Evolutionary conservation across 202 grass and related monocot species (phyloP), one percentile per base, ranked within the genome.

Genomic region (Eragrostis tef): DNA sequence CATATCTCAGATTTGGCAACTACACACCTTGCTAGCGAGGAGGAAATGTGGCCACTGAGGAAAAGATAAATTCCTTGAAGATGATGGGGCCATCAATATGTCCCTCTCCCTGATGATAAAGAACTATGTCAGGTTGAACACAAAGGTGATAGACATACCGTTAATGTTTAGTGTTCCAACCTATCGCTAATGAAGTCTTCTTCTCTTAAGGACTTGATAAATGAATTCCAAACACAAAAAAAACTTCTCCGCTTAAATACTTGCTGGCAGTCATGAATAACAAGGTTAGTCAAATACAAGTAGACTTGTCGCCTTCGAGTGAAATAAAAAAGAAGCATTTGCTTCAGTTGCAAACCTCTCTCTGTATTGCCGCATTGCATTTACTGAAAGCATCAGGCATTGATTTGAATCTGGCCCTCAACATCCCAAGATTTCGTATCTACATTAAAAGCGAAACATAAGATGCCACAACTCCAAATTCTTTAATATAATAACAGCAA

Each of bases 401-500:
- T 77, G 92, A 87, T 71, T 93, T 89, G 89, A 93, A 98, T 86
- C 94, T 98, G 78, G 90, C 82, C 43, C 92, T 94, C 88, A 98
- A 83, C 94, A 98, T 98, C 9, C 86, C 92, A 81, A 94, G 87
- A 24, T 92, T 98, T 22, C 86, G 92, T 85, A 98, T 98, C 92
- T 98, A 81, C 67, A 89, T 62, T 29, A 71, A 86, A 89, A 85
- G 39, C 11, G 73, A 85, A 89, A 90, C 15, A 11, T 62, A 84
- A 81, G 59, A 82, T 81, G 22, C 21, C 0, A 54, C 31, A 73
- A 76, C 36, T 77, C 14, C 13, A 26, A 43, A 26, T 26, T 53
- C 16, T 15, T 48, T 29, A 64, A 88, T 52, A 82, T 11, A 71
- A 29, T 3, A 49, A 73, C 58, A 2, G 67, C 11, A 36, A 58